Percentiles rank a stretch among this genome's conserved stretches.
Evolutionary conservation across 306 rosid genomes (phyloP).

Genomic region (Carpinus viminea): DNA sequence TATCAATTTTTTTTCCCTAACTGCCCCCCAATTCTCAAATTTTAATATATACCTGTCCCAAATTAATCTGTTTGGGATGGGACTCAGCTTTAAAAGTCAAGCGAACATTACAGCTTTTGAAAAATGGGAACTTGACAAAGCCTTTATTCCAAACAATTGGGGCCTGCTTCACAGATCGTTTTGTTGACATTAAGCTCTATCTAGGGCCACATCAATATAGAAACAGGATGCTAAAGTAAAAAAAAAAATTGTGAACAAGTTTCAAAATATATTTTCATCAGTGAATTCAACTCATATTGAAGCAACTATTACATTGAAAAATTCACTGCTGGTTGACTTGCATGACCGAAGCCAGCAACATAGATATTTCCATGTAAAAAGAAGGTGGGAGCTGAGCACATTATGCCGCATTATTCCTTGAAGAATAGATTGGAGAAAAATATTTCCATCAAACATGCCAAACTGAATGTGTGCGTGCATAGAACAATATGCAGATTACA

Average conservation of each 20-base stretch:
- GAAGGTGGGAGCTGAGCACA: constrained; percentile 10
- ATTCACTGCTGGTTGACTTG: neutral
- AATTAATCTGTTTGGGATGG: too few species aligned
- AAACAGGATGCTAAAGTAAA: constrained; percentile 10
- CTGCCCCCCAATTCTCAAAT: too few species aligned
- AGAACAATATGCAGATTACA: neutral
- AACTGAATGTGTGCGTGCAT: neutral
- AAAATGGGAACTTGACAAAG: constrained; percentile 5
- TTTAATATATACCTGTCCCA: too few species aligned
- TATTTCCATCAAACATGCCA: constrained; percentile 16
- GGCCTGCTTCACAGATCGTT: constrained; percentile 1
- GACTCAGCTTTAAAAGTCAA: too few species aligned
- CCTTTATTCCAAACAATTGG: neutral
- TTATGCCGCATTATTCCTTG: neutral
- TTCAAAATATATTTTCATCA: neutral
- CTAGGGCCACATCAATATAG: constrained; percentile 2
- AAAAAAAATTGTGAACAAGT: neutral
- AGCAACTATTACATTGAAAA: neutral
- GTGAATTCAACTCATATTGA: too few species aligned
- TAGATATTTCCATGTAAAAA: constrained; percentile 4
- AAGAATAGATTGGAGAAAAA: constrained; percentile 15
- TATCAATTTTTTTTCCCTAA: too few species aligned
- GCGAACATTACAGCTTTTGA: too few species aligned
- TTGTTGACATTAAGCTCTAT: neutral
- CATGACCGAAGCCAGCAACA: neutral